A percentile compares a stretch with the other conserved stretches of the same genome.
These are phyloP conservation scores for Urtica urens DNA, from an alignment of 306 rosid species.

Conservation along the genomic window DNA sequence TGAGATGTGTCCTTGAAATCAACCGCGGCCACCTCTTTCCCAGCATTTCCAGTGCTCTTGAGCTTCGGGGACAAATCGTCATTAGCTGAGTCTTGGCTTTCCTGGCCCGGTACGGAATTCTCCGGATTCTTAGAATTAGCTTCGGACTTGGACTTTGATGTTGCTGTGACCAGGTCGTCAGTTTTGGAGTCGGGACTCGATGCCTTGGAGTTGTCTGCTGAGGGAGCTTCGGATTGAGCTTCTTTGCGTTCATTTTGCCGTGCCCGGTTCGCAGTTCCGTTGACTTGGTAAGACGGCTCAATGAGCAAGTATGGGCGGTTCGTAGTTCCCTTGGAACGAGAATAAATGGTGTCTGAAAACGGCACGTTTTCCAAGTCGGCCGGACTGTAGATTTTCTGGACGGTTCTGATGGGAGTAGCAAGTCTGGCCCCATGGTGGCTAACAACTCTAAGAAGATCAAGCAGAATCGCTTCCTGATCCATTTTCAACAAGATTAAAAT, in stretches of 20 bases:
- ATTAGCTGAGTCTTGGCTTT: conserved; percentile 15
- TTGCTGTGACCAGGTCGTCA: conserved; percentile 25
- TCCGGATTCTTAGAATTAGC: conserved; percentile 26
- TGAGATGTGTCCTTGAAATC: conserved; percentile 28
- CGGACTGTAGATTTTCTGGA: conserved; percentile 70
- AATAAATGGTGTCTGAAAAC: conserved; percentile 55
- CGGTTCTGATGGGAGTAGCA: conserved; percentile 96
- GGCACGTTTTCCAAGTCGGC: conserved; percentile 67
- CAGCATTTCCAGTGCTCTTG: conserved; percentile 32
- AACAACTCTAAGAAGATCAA: conserved; percentile 92
- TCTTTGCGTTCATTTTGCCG: conserved; percentile 54
- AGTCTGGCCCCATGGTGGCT: conserved; percentile 90
- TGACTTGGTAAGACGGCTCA: conserved; percentile 68
- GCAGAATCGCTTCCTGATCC: conserved; percentile 80
- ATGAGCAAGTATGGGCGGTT: conserved; percentile 61
- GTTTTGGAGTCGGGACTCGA: conserved; percentile 25
- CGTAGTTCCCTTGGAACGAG: conserved; percentile 36
- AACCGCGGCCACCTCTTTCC: conserved; percentile 26
- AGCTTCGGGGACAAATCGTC: conserved; percentile 33
- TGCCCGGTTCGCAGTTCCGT: conserved; percentile 46
- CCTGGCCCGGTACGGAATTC: conserved; percentile 25
- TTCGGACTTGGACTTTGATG: conserved; percentile 24
- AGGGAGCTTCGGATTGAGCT: conserved; percentile 37
- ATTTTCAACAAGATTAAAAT: conserved; percentile 17
- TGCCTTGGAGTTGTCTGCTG: conserved; percentile 22